These are phyloP conservation scores for Lentinula detonsa DNA, from an alignment of 768 basidiomycete genomes.

Conservation along the genomic window DNA sequence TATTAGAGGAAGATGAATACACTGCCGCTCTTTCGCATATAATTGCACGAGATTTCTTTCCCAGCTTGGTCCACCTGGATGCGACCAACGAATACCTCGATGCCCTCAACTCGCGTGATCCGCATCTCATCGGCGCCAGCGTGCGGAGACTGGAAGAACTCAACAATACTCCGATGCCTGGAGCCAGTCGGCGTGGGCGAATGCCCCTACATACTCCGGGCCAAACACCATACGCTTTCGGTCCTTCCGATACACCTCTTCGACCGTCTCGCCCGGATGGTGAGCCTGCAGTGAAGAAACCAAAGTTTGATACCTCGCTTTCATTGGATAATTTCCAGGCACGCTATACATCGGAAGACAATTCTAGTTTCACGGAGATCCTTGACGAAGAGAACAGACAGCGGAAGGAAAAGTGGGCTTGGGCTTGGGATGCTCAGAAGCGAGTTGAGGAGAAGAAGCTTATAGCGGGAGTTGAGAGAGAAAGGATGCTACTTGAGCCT, in stretches of 20 bases:
- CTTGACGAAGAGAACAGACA: constrained; percentile 83
- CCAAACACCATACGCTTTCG: constrained; percentile 59
- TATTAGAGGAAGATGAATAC: constrained; percentile 93
- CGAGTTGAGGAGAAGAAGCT: constrained; percentile 63
- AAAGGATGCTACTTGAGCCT: constrained; percentile 68
- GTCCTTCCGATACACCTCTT: constrained; percentile 63
- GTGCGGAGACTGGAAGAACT: constrained; percentile 69
- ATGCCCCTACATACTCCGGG: constrained; percentile 38
- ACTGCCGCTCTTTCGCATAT: constrained; percentile 85
- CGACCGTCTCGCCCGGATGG: constrained; percentile 29
- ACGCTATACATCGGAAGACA: constrained; percentile 93
- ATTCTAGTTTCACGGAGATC: constrained; percentile 92
- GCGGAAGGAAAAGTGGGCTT: constrained; percentile 74
- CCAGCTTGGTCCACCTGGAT: constrained; percentile 83
- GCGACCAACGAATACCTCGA: constrained; percentile 85
- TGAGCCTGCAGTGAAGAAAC: constrained; percentile 47
- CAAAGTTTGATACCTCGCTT: constrained; percentile 53
- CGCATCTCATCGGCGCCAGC: constrained; percentile 67
- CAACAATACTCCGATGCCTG: constrained; percentile 34
- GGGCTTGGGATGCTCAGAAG: constrained; percentile 94
- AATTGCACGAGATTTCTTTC: constrained; percentile 97
- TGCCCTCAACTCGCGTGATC: constrained; percentile 71
- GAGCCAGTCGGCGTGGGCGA: constrained; percentile 18
- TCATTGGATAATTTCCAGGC: constrained; percentile 87
- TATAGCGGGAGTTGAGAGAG: constrained; percentile 62